Evolutionary conservation across 2,329 filamentous ascomycete species (phyloP), one percentile per base, ranked within the genome.

Genomic region (Microdochium trichocladiopsis): DNA sequence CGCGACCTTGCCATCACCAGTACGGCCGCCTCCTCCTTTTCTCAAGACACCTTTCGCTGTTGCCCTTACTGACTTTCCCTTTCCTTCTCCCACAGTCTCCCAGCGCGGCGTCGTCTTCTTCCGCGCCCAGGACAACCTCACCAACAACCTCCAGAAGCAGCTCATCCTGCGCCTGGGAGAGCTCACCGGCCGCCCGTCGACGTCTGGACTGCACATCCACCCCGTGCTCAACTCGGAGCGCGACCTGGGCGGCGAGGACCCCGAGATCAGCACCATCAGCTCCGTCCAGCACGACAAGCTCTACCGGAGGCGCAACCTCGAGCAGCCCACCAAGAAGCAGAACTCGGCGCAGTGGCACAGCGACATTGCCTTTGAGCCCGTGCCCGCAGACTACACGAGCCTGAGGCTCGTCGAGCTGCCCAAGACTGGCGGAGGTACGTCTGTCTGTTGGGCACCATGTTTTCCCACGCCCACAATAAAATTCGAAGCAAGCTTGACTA

Each of bases 71-170:
- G 45, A 22, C 5, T 24, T 47, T 10, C 11, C 10, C 45, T 22
- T 23, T 24, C 18, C 43, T 18, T 18, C 31, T 16, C 50, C 4
- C 21, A 43, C 22, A 86, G 84, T 88, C 57, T 87, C 84, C 1
- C 78, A 82, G 54, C 79, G 85, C 0, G 84, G 84, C 10, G 85
- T 88, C 3, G 83, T 88, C 28, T 87, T 88, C 70, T 86, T 88
- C 69, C 79, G 84, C 21, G 75, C 78, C 25, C 85, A 89, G 57
- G 73, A 85, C 61, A 70, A 73, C 33, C 66, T 87, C 36, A 77
- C 75, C 56, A 78, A 86, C 61, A 79, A 82, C 1, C 73, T 84
- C 2, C 83, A 87, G 60, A 89, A 89, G 68, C 70, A 83, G 51
- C 72, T 89, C 0, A 79, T 83, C 21, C 75, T 84, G 48, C 73